Conservation (phyloP, 371 early-diverging fungal genomes). For the Blastocladiella emersonii region DNA sequence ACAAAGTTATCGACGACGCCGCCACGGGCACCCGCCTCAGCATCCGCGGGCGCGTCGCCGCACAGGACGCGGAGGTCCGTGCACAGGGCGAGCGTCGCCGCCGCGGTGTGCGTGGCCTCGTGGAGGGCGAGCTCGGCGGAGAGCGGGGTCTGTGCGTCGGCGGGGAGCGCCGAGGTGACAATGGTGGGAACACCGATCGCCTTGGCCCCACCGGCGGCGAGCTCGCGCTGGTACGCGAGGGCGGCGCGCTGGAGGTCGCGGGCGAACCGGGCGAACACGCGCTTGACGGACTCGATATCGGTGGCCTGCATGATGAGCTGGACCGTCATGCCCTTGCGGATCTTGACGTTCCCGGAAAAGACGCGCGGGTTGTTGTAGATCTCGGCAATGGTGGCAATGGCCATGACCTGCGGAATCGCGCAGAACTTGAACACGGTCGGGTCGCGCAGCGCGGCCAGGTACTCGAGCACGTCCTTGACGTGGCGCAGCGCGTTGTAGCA, state of each 20-base stretch:
- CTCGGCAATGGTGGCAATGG: constrained; percentile 76
- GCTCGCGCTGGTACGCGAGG: background rate
- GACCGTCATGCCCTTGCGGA: constrained; percentile 85
- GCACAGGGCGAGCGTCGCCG: background rate
- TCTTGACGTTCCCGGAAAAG: constrained; percentile 69
- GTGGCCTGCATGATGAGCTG: constrained; percentile 34
- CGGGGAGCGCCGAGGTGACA: no score
- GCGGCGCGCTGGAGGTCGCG: constrained; percentile 21
- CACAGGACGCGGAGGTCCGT: background rate
- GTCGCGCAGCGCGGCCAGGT: constrained; percentile 58
- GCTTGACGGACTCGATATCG: constrained; percentile 41
- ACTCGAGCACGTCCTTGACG: constrained; percentile 74
- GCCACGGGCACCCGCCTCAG: background rate
- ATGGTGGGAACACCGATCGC: no score
- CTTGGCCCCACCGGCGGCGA: background rate
- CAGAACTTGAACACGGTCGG: constrained; percentile 79
- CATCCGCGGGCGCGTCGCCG: background rate
- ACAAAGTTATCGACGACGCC: background rate
- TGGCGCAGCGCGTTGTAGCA: constrained; percentile 69
- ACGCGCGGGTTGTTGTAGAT: constrained; percentile 73
- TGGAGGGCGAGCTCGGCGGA: background rate
- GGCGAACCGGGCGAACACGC: constrained; percentile 50
- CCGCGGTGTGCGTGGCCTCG: background rate
- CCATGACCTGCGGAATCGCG: constrained; percentile 97
- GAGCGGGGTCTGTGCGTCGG: no score